Percentiles rank a stretch among this genome's conserved stretches.
Conservation (phyloP, 148 eudicot species). For the Rhododendron griersonianum region DNA sequence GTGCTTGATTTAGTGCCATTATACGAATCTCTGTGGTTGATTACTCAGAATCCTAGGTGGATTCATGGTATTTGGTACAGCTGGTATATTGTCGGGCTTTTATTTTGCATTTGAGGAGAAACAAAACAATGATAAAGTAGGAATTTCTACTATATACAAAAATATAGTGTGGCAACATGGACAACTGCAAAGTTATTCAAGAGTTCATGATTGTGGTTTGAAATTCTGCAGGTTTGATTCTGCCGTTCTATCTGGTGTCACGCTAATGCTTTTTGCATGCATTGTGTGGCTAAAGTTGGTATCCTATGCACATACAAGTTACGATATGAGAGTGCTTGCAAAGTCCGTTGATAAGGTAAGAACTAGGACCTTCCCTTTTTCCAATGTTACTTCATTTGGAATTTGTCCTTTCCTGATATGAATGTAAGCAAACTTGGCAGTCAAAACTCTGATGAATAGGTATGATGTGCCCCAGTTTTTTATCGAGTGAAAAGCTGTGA, state of each 20-base stretch:
- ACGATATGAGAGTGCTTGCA: constrained; percentile 70
- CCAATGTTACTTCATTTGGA: neutral
- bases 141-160: neutral
- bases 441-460: neutral
- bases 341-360: constrained; percentile 60
- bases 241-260: constrained; percentile 78
- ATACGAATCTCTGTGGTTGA: neutral
- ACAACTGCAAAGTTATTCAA: neutral
- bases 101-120: neutral
- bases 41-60: neutral
- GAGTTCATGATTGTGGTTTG: constrained; percentile 4
- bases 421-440: neutral
- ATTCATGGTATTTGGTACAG: neutral
- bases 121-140: neutral
- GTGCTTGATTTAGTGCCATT: neutral
- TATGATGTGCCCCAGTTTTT: constrained; percentile 1
- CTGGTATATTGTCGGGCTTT: neutral
- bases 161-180: neutral
- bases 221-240: constrained; percentile 72
- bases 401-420: neutral
- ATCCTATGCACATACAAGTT: constrained; percentile 89
- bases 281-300: constrained; percentile 89
- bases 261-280: constrained; percentile 80
- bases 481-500: neutral
- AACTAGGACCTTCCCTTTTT: constrained; percentile 7